A percentile compares a stretch with the other conserved stretches of the same genome.
These are phyloP conservation scores for Effrenium voratum DNA, from an alignment of 73 alveolate species.

Conservation along the genomic window DNA sequence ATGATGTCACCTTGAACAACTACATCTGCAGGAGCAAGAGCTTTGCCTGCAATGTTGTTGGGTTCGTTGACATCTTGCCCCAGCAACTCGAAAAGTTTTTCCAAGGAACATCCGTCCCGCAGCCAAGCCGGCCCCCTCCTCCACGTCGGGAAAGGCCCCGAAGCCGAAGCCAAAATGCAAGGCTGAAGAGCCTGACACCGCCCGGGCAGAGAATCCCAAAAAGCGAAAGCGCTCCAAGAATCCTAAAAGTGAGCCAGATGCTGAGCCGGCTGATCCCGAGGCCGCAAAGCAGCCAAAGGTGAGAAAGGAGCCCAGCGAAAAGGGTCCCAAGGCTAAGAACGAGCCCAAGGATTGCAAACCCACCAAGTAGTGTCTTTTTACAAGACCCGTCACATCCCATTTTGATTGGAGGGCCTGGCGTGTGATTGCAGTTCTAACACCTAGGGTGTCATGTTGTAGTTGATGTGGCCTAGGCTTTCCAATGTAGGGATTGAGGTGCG, in stretches of 20 bases:
- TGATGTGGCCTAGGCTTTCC: too few species aligned
- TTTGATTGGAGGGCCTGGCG: too few species aligned
- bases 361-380: too few species aligned
- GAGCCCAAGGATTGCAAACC: too few species aligned
- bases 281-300: neutral
- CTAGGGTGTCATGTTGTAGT: too few species aligned
- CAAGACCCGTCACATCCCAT: too few species aligned
- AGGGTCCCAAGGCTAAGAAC: too few species aligned
- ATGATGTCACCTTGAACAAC: slow-evolving; percentile 44
- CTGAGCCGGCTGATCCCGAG: neutral
- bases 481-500: too few species aligned
- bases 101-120: neutral
- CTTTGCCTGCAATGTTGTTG: neutral
- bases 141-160: neutral
- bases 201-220: neutral
- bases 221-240: too few species aligned
- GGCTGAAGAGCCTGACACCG: neutral
- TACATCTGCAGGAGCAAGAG: slow-evolving; percentile 29
- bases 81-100: neutral
- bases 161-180: neutral
- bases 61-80: too few species aligned
- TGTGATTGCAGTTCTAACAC: too few species aligned
- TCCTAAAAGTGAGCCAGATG: too few species aligned
- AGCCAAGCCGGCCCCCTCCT: neutral
- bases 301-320: neutral